These are phyloP conservation scores for Candida alai DNA, from an alignment of 805 yeast genomes.

Conservation along the genomic window DNA sequence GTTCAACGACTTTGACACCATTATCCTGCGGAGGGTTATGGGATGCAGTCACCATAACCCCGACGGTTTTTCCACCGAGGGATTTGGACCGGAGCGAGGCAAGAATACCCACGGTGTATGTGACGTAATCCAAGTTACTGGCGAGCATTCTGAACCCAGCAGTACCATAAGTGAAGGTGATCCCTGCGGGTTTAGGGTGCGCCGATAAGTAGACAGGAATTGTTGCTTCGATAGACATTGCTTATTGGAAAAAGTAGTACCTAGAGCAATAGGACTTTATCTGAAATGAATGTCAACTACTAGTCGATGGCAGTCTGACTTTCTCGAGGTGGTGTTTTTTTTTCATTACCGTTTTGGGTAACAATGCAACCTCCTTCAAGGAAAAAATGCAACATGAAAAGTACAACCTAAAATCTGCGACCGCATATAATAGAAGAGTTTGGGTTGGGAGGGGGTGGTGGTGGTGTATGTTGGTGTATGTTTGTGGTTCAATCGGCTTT, in stretches of 20 bases:
- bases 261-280: not conserved
- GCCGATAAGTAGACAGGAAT: slow-evolving; percentile 10
- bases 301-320: too few species aligned
- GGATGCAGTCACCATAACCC: slow-evolving; percentile 96
- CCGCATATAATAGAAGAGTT: too few species aligned
- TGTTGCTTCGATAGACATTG: slow-evolving; percentile 9
- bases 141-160: slow-evolving; percentile 92
- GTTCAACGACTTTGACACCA: slow-evolving; percentile 93
- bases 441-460: too few species aligned
- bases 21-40: slow-evolving; percentile 91
- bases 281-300: too few species aligned
- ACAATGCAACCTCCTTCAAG: too few species aligned
- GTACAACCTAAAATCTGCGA: too few species aligned
- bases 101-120: slow-evolving; percentile 76
- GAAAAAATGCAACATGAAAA: too few species aligned
- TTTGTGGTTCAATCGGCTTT: too few species aligned
- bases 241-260: not conserved
- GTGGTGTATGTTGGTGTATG: too few species aligned
- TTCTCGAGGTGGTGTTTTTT: too few species aligned
- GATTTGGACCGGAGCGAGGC: slow-evolving; percentile 80
- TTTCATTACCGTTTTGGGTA: too few species aligned
- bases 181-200: slow-evolving; percentile 43
- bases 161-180: slow-evolving; percentile 75
- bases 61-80: slow-evolving; percentile 66
- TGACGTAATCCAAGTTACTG: slow-evolving; percentile 66